Base-by-base conservation (phyloP, 2,329 filamentous ascomycete genomes). In the Beauveria sp. region DNA sequence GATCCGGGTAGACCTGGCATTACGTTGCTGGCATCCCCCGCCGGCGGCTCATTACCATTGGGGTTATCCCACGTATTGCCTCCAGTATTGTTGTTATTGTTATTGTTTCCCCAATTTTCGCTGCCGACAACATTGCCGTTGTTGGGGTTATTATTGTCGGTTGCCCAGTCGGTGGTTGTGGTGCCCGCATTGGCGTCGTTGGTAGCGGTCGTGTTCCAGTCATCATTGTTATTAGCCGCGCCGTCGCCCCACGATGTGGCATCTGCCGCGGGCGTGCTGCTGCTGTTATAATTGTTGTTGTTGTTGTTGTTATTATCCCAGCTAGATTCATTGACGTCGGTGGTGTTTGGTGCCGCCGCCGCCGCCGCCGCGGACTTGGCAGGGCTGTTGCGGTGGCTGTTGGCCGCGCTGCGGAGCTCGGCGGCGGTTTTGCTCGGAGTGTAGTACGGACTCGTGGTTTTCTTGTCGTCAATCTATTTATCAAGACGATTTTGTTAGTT, bases 1-100 rank as follows among this genome's bases (percentile, higher is more conserved):
- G 61, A 30, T 0, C 66, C 63, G 6, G 64, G 63, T 71, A 72
- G 67, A 65, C 38, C 72, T 14, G 73, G 73, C 71, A 74, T 73
- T 34, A 71, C 66, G 34, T 70, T 73, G 61, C 22, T 64, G 40
- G 42, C 34, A 42, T 43, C 47, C n/a, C 43, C 46, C 58, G 18
- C 34, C 43, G 16, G 51, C 20, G 46, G 43, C 28, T 49, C 58
- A 42, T 18, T 46, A 22, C 34, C 40, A 5, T 28, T 16, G 22
- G 22, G 12, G 20, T 12, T 18, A 12, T 50, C 26, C 52, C 52
- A 54, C 9, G 52, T n/a, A 34, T 18, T 24, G 4, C 58, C 60
- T 55, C 54, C 51, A 5, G n/a, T 40, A 40, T 38, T 58, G n/a
- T 20, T 46, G 4, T 45, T 56, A 20, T 26, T 34, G 18, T 16